A percentile compares a stretch with the other conserved stretches of the same genome.
phyloP scores from a whole-genome alignment of 1,284 basidiomycete genomes.

The Malassezia nana region DNA sequence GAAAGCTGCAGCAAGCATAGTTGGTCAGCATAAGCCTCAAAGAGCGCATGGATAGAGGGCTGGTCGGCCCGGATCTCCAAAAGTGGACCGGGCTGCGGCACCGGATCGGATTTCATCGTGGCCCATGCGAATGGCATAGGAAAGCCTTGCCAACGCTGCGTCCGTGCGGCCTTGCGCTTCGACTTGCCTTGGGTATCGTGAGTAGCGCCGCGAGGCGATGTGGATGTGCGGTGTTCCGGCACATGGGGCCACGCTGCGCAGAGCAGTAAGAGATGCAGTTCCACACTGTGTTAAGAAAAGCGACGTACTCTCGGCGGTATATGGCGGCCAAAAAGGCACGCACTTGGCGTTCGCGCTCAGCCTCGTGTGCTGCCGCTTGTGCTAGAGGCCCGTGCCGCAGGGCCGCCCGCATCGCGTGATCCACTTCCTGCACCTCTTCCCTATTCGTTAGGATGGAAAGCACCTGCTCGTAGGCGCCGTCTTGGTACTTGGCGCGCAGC shows the following conservation, averaged over 20 bases:
- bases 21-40: constrained; percentile 11
- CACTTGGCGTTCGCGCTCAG: neutral
- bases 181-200: neutral
- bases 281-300: constrained; percentile 2
- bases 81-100: neutral
- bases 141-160: constrained; percentile 5
- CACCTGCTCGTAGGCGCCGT: neutral
- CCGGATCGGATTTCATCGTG: neutral
- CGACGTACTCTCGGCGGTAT: constrained; percentile 10
- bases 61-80: neutral
- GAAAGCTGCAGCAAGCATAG: constrained; percentile 15
- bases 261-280: constrained; percentile 9
- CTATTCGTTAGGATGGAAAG: neutral
- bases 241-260: neutral
- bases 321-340: constrained; percentile 5
- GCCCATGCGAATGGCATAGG: constrained; percentile 1
- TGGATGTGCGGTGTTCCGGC: neutral
- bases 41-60: constrained; percentile 1
- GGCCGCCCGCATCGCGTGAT: constrained; percentile 1
- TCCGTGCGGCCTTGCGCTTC: constrained; percentile 3
- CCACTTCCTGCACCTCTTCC: neutral
- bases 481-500: constrained; percentile 5
- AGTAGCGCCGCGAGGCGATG: neutral
- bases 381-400: constrained; percentile 1
- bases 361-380: neutral